Evolutionary conservation across 2,329 filamentous ascomycete genomes (phyloP).

Genomic region (Talaromyces verruculosus): DNA sequence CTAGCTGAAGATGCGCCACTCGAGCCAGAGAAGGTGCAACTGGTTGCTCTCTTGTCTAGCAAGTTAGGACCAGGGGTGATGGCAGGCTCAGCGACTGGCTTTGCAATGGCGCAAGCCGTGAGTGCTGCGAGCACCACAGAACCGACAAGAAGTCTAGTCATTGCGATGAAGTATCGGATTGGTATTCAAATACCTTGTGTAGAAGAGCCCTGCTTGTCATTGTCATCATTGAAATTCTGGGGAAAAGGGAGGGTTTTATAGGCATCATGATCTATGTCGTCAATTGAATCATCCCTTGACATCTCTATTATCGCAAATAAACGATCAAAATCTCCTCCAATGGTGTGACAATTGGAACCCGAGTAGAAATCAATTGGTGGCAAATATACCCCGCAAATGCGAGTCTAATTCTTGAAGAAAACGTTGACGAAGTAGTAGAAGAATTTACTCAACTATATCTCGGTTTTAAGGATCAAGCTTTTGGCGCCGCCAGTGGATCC

Average conservation of each 20-base stretch:
- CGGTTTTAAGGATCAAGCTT: background rate
- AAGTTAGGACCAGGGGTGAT: constrained; percentile 8
- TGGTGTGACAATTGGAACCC: background rate
- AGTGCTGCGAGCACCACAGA: constrained; percentile 1
- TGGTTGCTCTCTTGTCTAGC: constrained; percentile 14
- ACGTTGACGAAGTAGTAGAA: background rate
- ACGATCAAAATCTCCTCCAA: background rate
- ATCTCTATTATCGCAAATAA: background rate
- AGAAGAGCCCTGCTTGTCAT: background rate
- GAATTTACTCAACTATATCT: background rate
- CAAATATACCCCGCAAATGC: constrained; percentile 1
- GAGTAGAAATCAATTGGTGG: background rate
- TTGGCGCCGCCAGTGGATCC: background rate
- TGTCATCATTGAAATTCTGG: background rate
- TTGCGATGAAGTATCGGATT: background rate
- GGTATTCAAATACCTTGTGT: background rate
- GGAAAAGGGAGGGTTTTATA: background rate
- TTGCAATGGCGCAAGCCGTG: background rate
- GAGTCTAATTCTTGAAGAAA: background rate
- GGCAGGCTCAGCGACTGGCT: constrained; percentile 8
- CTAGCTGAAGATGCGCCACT: constrained; percentile 27
- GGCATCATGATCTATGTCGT: background rate
- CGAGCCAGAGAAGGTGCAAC: constrained; percentile 29
- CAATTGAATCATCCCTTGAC: background rate
- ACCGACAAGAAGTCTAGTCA: background rate